A percentile compares a stretch with the other conserved stretches of the same genome.
These are phyloP conservation scores for Oemleria cerasiformis DNA, from an alignment of 306 rosid species.

Conservation along the genomic window DNA sequence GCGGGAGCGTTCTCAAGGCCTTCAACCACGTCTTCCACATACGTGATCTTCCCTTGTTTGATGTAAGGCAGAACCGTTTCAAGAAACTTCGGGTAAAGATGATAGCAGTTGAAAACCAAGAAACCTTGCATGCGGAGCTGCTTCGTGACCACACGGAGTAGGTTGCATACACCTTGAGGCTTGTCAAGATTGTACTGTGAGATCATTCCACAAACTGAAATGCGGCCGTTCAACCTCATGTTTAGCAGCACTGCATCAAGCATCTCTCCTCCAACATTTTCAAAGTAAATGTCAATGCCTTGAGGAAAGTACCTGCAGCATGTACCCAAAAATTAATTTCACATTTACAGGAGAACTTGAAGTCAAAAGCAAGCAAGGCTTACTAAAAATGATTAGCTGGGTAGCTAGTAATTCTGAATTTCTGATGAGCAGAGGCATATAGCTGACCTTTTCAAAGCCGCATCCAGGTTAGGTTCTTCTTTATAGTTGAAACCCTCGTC, in stretches of 20 bases:
- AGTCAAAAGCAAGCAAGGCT: neutral
- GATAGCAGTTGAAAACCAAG: slow-evolving; percentile 38
- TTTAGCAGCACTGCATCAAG: slow-evolving; percentile 38
- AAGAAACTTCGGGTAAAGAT: slow-evolving; percentile 50
- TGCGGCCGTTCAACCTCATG: slow-evolving; percentile 9
- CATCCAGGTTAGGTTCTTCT: slow-evolving; percentile 29
- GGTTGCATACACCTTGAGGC: slow-evolving; percentile 51
- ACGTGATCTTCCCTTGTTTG: slow-evolving; percentile 44
- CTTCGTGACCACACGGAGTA: slow-evolving; percentile 31
- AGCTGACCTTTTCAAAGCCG: slow-evolving; percentile 32
- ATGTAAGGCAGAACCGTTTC: slow-evolving; percentile 52
- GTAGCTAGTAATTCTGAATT: neutral
- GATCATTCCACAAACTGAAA: slow-evolving; percentile 48
- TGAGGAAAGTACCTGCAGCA: slow-evolving; percentile 25
- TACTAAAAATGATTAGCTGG: no score
- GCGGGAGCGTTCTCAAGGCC: slow-evolving; percentile 40
- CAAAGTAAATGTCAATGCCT: slow-evolving; percentile 27
- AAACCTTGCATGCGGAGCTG: slow-evolving; percentile 50
- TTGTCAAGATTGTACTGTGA: slow-evolving; percentile 48
- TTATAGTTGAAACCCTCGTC: slow-evolving; percentile 40
- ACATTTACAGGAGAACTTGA: neutral
- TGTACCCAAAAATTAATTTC: neutral
- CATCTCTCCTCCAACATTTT: slow-evolving; percentile 36
- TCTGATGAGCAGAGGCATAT: neutral
- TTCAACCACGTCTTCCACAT: slow-evolving; percentile 34